Base-by-base conservation (phyloP, 176 grass and related monocot genomes). In the Canna indica region DNA sequence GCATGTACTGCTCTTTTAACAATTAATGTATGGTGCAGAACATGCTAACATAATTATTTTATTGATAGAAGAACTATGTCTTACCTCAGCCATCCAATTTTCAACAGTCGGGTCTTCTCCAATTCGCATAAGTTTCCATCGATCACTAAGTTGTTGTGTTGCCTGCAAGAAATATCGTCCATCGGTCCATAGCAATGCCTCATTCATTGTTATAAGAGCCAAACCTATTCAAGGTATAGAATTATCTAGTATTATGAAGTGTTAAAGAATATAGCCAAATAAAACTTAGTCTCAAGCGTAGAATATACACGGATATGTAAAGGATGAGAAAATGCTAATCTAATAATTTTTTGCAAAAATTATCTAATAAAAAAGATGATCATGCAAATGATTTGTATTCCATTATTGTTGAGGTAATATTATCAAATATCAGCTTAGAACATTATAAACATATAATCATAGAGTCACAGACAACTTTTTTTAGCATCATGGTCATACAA, bases 141-240 rank as follows among this genome's bases (percentile, higher is more conserved):
- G 52, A 41, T 87, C 33, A 3, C 84, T 90, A 20, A 97, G 73
- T 83, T 97, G 81, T 56, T 97, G 64, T 4, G 75, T 83, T 22
- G 94, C 94, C 47, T 97, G 94, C 81, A 92, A 79, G 82, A 97
- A 97, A 77, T 97, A 97, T 32, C 94, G 88, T 2, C 86, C 94
- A 84, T 97, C 94, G 11, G 94, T 97, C 94, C 94, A 97, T 71
- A 97, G 47, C 15, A 92, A 78, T n/a, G 94, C 94, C 69, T 87
- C 94, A 2, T 83, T 90, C 78, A 79, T 78, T 48, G 94, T 97
- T 68, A 97, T 80, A 83, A 97, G 89, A 85, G 89, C 88, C 84
- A 97, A 78, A 65, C 94, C 94, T 97, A 75, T 72, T 53, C 67
- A 59, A 15, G 16, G 20, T 59, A 59, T 18, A 44, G 4, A 32